Evolutionary conservation across 2,329 filamentous ascomycete species (phyloP).

Genomic region (Botrytis medusae): DNA sequence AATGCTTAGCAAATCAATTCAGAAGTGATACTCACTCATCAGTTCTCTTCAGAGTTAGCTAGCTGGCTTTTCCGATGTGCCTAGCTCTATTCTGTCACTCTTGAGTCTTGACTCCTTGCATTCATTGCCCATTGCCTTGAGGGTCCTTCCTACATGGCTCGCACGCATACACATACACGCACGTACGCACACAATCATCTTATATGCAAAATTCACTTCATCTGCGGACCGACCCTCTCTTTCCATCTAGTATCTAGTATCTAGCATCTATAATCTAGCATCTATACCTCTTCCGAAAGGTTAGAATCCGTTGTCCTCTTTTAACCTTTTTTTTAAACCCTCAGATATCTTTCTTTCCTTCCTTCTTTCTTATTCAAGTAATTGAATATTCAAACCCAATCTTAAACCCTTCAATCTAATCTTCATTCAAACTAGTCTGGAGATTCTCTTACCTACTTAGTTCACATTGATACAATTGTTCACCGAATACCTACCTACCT

Average conservation of each 20-base stretch:
- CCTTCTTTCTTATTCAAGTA: not conserved
- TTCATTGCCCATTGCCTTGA: too few species aligned
- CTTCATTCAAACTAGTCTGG: not conserved
- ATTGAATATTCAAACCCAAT: not conserved
- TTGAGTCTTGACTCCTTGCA: not conserved
- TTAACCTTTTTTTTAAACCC: not conserved
- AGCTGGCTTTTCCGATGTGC: not conserved
- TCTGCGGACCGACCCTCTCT: not conserved
- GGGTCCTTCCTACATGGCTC: not conserved
- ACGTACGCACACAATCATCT: not conserved
- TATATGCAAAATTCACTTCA: constrained; percentile 4
- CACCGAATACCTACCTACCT: not conserved
- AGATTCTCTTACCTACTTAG: not conserved
- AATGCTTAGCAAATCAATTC: constrained; percentile 11
- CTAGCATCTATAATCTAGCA: too few species aligned
- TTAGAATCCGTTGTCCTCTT: not conserved
- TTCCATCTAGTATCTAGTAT: not conserved
- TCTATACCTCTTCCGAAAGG: not conserved
- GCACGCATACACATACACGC: not conserved
- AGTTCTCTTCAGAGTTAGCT: not conserved
- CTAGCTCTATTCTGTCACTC: not conserved
- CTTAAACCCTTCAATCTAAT: not conserved
- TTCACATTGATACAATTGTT: not conserved
- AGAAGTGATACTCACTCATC: not conserved
- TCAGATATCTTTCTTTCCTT: not conserved